phyloP scores from a whole-genome alignment of 129 eudicot genomes.

The Dittrichia graveolens region DNA sequence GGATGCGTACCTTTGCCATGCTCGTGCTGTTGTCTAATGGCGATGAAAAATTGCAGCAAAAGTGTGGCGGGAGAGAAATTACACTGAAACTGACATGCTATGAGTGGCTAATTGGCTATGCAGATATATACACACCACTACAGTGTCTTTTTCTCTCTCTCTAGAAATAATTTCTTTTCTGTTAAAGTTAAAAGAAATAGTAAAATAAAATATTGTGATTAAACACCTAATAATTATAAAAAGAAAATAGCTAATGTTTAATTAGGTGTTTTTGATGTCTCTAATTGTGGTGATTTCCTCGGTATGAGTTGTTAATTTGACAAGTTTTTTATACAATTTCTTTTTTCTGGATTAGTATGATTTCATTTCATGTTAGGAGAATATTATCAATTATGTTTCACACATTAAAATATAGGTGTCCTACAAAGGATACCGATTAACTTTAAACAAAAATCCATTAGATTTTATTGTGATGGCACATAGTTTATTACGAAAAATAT shows the following conservation, averaged over 20 bases:
- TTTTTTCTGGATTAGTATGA: no score
- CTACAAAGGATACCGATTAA: no score
- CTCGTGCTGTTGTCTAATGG: slow-evolving; percentile 10
- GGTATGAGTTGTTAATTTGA: no score
- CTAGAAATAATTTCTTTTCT: neutral
- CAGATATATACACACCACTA: slow-evolving; percentile 15
- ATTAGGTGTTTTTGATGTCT: no score
- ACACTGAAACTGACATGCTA: slow-evolving; percentile 28
- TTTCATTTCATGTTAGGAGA: no score
- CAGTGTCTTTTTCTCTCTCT: slow-evolving; percentile 10
- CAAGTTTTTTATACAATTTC: no score
- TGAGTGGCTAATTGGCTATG: neutral
- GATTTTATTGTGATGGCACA: no score
- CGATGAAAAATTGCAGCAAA: slow-evolving; percentile 2
- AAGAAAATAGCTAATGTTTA: neutral
- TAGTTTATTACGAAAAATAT: no score
- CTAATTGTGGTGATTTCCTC: no score
- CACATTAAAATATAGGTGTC: no score
- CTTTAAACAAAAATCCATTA: no score
- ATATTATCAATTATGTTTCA: no score
- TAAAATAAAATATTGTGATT: neutral
- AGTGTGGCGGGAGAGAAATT: slow-evolving; percentile 19
- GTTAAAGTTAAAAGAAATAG: neutral
- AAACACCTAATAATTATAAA: neutral
- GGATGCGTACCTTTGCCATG: slow-evolving; percentile 29